A percentile compares a stretch with the other conserved stretches of the same genome.
These are phyloP conservation scores for Annona cherimola DNA, from an alignment of 164 flowering plant species.

Conservation along the genomic window DNA sequence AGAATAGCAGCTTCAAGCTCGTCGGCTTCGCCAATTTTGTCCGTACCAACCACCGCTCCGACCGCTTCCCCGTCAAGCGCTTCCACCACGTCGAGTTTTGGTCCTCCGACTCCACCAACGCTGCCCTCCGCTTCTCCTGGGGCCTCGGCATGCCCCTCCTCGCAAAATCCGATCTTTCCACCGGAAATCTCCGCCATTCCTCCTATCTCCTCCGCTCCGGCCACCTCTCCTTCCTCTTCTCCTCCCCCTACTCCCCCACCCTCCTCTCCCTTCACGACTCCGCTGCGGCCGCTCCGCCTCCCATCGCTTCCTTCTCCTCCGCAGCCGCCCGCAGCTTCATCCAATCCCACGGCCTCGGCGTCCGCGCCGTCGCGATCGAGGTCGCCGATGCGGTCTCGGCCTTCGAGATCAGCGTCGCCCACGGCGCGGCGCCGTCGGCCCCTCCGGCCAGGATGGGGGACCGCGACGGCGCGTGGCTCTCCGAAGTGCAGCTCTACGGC, in stretches of 20 bases:
- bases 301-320: conserved; percentile 56
- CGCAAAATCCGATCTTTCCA: conserved; percentile 82
- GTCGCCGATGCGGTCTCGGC: conserved; percentile 61
- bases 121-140: conserved; percentile 64
- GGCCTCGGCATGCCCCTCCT: conserved; percentile 74
- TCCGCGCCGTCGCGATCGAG: conserved; percentile 61
- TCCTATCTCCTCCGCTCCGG: conserved; percentile 76
- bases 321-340: conserved; percentile 38
- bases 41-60: conserved; percentile 65
- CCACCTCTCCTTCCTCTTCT: conserved; percentile 62
- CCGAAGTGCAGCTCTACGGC: conserved; percentile 70
- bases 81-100: conserved; percentile 94
- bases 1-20: conserved; percentile 34
- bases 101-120: conserved; percentile 75
- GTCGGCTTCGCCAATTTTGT: conserved; percentile 60
- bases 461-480: conserved; percentile 19
- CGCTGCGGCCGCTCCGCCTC: conserved; percentile 33
- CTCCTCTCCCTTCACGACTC: conserved; percentile 15
- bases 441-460: conserved; percentile 13
- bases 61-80: conserved; percentile 46
- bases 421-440: conserved; percentile 53
- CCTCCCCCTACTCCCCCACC: conserved; percentile 77
- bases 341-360: conserved; percentile 70
- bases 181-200: conserved; percentile 70
- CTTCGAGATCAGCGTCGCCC: conserved; percentile 38